phyloP scores from a whole-genome alignment of 2,329 filamentous ascomycete genomes.

The Elsinoe australis region DNA sequence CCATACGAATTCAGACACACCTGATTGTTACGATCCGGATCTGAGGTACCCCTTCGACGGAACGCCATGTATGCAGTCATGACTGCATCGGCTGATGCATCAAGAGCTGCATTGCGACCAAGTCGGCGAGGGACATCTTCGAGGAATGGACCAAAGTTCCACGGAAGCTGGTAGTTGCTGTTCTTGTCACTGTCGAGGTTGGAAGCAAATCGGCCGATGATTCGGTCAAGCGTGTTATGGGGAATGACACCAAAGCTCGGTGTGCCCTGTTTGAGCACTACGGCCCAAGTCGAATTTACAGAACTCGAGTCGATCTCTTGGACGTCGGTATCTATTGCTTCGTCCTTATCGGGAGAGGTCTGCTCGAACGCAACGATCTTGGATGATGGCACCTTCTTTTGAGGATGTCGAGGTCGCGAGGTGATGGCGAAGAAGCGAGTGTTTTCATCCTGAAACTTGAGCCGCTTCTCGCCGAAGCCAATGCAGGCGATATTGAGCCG shows the following conservation, averaged over 20 bases:
- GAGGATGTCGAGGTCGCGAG: background rate
- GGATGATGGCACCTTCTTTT: background rate
- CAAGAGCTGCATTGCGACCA: constrained; percentile 16
- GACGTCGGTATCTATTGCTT: no score
- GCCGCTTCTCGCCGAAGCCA: constrained; percentile 1
- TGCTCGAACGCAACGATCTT: background rate
- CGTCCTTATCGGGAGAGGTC: no score
- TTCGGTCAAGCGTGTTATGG: background rate
- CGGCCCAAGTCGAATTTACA: background rate
- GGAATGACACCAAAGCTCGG: constrained; percentile 9
- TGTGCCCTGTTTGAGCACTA: background rate
- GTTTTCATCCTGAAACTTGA: constrained; percentile 17
- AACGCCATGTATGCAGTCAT: constrained; percentile 13
- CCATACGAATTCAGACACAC: constrained; percentile 7
- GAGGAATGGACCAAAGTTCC: constrained; percentile 16
- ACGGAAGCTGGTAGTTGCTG: constrained; percentile 8
- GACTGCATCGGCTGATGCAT: constrained; percentile 14
- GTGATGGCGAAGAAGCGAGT: background rate
- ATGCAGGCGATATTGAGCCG: constrained; percentile 10
- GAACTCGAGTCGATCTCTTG: background rate
- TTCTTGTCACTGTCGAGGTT: constrained; percentile 6
- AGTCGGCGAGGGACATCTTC: constrained; percentile 14
- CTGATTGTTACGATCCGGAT: background rate
- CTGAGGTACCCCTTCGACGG: background rate
- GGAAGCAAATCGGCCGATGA: background rate